Conservation (phyloP, 129 eudicot genomes). For the Flaveria brownii region DNA sequence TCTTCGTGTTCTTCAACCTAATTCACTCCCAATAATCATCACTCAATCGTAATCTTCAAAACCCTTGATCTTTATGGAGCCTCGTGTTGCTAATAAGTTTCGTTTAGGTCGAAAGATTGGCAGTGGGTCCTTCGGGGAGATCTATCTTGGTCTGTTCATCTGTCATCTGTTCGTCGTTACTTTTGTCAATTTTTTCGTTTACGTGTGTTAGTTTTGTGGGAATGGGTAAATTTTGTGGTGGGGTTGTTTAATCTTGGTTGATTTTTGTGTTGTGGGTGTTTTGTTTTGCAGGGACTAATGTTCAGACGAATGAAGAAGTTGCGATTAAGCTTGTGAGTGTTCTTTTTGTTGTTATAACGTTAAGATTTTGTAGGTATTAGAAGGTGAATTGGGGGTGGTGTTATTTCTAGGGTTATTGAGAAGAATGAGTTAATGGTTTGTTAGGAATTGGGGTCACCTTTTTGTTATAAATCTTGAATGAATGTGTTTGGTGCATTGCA, state of each 20-base stretch:
- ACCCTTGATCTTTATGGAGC: constrained; percentile 71
- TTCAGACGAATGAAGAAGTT: constrained; percentile 92
- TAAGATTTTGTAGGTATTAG: not conserved
- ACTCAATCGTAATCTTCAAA: constrained; percentile 18
- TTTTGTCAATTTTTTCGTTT: not conserved
- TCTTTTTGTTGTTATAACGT: not conserved
- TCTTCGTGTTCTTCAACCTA: constrained; percentile 31
- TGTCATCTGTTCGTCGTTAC: too few species aligned
- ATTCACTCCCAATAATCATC: constrained; percentile 18
- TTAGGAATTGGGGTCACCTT: not conserved
- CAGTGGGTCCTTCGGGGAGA: constrained; percentile 98
- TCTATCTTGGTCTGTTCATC: constrained; percentile 69
- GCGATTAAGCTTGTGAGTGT: constrained; percentile 92
- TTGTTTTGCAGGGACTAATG: constrained; percentile 70
- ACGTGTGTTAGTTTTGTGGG: not conserved
- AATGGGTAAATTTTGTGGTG: not conserved
- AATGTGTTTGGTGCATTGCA: not conserved
- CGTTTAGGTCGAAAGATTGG: constrained; percentile 95
- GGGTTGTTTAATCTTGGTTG: not conserved
- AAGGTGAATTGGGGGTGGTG: constrained; percentile 6
- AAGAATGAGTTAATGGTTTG: not conserved
- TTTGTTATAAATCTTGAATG: constrained; percentile 7
- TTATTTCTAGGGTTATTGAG: constrained; percentile 20
- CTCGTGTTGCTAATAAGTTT: constrained; percentile 88
- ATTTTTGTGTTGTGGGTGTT: constrained; percentile 12